These are phyloP conservation scores for Potentilla sterilis DNA, from an alignment of 306 rosid genomes.

Conservation along the genomic window DNA sequence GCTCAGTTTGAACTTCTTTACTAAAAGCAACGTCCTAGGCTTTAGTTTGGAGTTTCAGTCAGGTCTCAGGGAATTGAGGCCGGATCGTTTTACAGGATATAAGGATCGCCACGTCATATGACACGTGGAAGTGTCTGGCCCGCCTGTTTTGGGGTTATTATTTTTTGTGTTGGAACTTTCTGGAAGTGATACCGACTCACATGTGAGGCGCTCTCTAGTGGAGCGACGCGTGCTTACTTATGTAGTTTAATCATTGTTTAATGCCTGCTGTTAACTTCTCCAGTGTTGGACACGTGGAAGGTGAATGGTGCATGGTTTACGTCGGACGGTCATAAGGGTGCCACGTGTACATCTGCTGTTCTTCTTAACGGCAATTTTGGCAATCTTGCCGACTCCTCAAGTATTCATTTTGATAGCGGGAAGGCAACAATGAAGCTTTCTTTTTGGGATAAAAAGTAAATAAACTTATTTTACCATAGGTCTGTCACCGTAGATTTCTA, in stretches of 20 bases:
- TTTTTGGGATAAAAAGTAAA: no score
- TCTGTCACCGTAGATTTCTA: no score
- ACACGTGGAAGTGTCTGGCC: constrained; percentile 52
- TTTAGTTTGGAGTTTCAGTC: neutral
- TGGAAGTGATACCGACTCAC: constrained; percentile 24
- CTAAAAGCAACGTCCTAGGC: constrained; percentile 7
- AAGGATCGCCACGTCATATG: constrained; percentile 42
- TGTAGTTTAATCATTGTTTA: neutral
- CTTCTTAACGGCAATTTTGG: no score
- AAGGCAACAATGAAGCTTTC: no score
- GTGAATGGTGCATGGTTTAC: no score
- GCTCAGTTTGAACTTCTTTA: neutral
- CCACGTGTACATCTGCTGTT: no score
- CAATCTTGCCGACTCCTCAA: no score
- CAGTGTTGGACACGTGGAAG: neutral
- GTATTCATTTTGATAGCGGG: no score
- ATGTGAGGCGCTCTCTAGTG: neutral
- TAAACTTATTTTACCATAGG: no score
- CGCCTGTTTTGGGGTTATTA: constrained; percentile 9
- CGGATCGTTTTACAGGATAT: constrained; percentile 48
- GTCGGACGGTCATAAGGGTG: no score
- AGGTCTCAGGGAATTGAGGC: neutral
- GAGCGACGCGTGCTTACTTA: neutral
- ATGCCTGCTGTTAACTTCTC: neutral
- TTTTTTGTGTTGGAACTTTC: constrained; percentile 41